Percentiles rank a stretch among this genome's conserved stretches.
phyloP scores from a whole-genome alignment of 1,139 yeast genomes.

The Candida smagusa region DNA sequence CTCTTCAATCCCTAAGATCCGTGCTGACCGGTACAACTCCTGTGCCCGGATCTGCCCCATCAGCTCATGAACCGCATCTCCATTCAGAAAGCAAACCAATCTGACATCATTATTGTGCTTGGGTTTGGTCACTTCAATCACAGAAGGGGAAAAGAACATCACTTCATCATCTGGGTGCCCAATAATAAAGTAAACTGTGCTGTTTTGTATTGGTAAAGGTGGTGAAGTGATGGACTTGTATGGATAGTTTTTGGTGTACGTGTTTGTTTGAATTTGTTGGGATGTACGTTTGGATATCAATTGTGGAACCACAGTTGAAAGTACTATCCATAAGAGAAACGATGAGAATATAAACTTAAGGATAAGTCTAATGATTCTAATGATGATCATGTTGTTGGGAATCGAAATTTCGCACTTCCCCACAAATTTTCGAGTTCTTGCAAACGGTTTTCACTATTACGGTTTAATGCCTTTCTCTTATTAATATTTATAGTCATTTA shows the following conservation, averaged over 20 bases:
- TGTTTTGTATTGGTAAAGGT: constrained; percentile 31
- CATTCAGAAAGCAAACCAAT: constrained; percentile 72
- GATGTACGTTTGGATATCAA: constrained; percentile 27
- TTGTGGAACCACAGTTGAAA: constrained; percentile 43
- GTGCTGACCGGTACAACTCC: constrained; percentile 61
- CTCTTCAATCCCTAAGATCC: constrained; percentile 51
- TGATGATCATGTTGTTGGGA: constrained; percentile 11
- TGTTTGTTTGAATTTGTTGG: constrained; percentile 24
- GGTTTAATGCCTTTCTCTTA: no score
- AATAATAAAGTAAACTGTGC: constrained; percentile 52
- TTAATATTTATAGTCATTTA: no score
- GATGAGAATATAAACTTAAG: constrained; percentile 18
- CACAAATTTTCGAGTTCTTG: constrained; percentile 1
- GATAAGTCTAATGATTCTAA: constrained; percentile 15
- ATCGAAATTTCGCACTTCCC: background rate
- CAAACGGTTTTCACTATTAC: no score
- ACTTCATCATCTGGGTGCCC: constrained; percentile 99
- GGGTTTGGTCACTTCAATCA: constrained; percentile 50
- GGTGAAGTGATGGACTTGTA: constrained; percentile 38
- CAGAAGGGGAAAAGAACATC: constrained; percentile 91
- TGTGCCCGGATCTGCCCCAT: constrained; percentile 58
- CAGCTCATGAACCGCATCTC: constrained; percentile 63
- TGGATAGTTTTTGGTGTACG: constrained; percentile 28
- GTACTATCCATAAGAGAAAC: constrained; percentile 36
- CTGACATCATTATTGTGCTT: constrained; percentile 50